A percentile compares a stretch with the other conserved stretches of the same genome.
These are phyloP conservation scores for Pilasporangium apinafurcum DNA, from an alignment of 352 stramenopile species.

Conservation along the genomic window DNA sequence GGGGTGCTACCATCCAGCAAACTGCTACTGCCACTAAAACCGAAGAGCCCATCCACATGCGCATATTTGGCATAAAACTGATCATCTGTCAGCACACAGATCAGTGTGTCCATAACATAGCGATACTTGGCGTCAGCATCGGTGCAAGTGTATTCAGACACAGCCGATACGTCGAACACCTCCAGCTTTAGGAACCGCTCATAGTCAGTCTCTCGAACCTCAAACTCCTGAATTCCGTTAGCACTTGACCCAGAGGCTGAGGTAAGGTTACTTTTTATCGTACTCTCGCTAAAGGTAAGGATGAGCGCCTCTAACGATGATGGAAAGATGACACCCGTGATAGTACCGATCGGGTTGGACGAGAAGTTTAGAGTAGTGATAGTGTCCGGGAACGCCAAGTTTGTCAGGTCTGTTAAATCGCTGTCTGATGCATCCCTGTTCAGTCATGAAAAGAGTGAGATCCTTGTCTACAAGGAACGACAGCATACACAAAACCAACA, in stretches of 20 bases:
- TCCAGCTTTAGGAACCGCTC: conserved; percentile 11
- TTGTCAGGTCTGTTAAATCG: conserved; percentile 18
- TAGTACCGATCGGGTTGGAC: conserved; percentile 23
- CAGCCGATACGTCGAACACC: conserved; percentile 3
- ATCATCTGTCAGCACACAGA: conserved; percentile 33
- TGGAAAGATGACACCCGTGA: conserved; percentile 27
- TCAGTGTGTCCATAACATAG: conserved; percentile 32
- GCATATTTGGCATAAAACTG: conserved; percentile 28
- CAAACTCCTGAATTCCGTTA: conserved; percentile 26
- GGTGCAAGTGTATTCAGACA: conserved; percentile 11
- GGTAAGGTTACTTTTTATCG: not conserved
- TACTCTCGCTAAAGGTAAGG: conserved; percentile 7
- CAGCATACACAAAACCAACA: not conserved
- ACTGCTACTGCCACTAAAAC: conserved; percentile 2
- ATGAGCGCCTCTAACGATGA: conserved; percentile 12
- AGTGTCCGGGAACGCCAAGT: conserved; percentile 22
- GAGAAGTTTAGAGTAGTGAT: conserved; percentile 25
- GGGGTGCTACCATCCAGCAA: not conserved
- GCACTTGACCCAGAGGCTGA: not conserved
- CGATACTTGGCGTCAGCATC: conserved; percentile 16
- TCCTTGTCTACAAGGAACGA: conserved; percentile 5
- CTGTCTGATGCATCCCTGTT: conserved; percentile 10
- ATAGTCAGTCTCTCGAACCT: conserved; percentile 27
- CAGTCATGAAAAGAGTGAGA: too few relatives aligned
- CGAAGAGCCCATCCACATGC: too few relatives aligned